Base-by-base conservation (phyloP, 306 rosid species). In the Pterocarpus macrocarpus region DNA sequence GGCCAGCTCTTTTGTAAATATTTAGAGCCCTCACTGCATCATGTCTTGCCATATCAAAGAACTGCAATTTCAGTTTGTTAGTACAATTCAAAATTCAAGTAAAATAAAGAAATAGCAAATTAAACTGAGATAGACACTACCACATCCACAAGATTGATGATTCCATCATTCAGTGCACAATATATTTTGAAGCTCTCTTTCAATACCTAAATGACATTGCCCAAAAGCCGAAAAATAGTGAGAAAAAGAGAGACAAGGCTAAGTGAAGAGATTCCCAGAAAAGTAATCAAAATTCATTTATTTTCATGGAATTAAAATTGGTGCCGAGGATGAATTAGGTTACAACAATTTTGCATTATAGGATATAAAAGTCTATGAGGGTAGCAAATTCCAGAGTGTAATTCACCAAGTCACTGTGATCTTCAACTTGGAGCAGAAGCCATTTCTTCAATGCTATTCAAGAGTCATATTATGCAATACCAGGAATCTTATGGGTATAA, bases 151-250 rank as follows among this genome's bases (percentile, higher is more conserved):
- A 95, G 99, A 85, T 91, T 95, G 86, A 95, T 93, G 61, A 95
- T 93, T 80, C 99, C 99, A 45, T 96, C 99, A 73, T 96, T 96
- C 77, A 96, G 85, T 41, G 98, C 97, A 82, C 99, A 96, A 58
- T 96, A 96, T 83, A 95, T 83, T 85, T 96, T 96, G 84, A 96
- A 96, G 91, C 99, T 96, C 86, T 96, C 99, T 90, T 96, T 96
- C 85, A 96, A 82, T 78, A 95, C 90, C 99, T 93, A 75, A 71
- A 75, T 73, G 52, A 50, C 74, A 88, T 55, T 15, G 69, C 71
- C 78, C 56, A 69, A 65, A 64, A n/a, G 53, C 53, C 44, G 53
- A 50, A 15, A 59, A 65, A 16, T 11, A 80, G 17, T 57, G 63
- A 69, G 55, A 70, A 14, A 57, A 50, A 11, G 16, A 58, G 32